A percentile compares a stretch with the other conserved stretches of the same genome.
These are phyloP conservation scores for Colletotrichum cordylinicola DNA, from an alignment of 2,329 filamentous ascomycete species.

Conservation along the genomic window DNA sequence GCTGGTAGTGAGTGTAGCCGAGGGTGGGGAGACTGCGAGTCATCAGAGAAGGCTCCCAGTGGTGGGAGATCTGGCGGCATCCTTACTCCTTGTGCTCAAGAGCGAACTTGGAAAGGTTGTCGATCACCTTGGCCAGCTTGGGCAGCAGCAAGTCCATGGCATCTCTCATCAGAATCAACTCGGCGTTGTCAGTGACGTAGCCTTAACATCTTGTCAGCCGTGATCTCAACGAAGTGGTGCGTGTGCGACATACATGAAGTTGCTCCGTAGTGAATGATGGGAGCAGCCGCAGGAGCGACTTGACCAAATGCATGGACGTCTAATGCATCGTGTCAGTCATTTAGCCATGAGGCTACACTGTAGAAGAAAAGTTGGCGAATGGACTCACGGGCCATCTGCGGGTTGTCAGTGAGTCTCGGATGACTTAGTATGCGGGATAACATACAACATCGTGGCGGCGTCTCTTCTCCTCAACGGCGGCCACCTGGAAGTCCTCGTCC, in stretches of 20 bases:
- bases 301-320: slow-evolving; percentile 75
- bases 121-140: slow-evolving; percentile 80
- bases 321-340: neutral
- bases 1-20: slow-evolving; percentile 77
- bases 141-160: slow-evolving; percentile 77
- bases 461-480: slow-evolving; percentile 77
- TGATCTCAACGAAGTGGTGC: neutral
- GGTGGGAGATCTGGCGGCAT: neutral
- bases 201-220: neutral
- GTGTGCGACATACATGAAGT: neutral
- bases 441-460: slow-evolving; percentile 55
- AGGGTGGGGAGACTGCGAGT: slow-evolving; percentile 59
- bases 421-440: neutral
- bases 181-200: slow-evolving; percentile 66
- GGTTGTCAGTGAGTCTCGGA: neutral
- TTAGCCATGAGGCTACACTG: neutral
- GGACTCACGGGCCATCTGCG: slow-evolving; percentile 32
- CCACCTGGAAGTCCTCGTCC: slow-evolving; percentile 78
- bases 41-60: neutral
- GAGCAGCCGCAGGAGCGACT: slow-evolving; percentile 77
- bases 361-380: neutral
- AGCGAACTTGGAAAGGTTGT: slow-evolving; percentile 76
- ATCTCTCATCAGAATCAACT: slow-evolving; percentile 74
- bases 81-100: slow-evolving; percentile 56
- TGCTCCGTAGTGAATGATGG: slow-evolving; percentile 74